Base-by-base conservation (phyloP, 2,329 filamentous ascomycete genomes). In the Fusarium sp. region DNA sequence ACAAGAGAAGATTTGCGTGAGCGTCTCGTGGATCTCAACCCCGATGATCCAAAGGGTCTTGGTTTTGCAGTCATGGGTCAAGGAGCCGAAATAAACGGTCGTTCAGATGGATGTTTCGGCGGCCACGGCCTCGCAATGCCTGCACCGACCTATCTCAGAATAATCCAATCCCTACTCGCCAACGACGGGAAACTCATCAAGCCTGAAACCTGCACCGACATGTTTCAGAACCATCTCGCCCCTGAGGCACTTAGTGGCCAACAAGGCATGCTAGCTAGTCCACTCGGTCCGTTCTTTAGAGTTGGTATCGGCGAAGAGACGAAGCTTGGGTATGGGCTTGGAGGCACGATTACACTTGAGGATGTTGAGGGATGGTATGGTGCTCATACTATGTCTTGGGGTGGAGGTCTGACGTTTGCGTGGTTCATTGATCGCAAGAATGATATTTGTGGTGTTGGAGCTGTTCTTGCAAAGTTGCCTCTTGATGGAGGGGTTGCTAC, bases 401-500 rank as follows among this genome's bases (percentile, higher is more conserved):
- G 83, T 13, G 86, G 86, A 6, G 84, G 85, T 0, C 41, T 83
- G 70, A 86, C 84, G 2, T 71, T 86, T 28, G 55, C 80, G 6
- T 88, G 85, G 86, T 87, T 87, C 26, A 79, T 87, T 59, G 85
- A 87, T 72, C 83, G 84, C 3, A 83, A 83, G 78, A 86, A 85
- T 68, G 81, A 82, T 20, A 66, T 87, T 9, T 86, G 83, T 54
- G 84, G 82, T 20, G 59, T 86, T 5, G 81, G 79, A 3, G 84
- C 84, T 24, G 31, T 84, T 4, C 83, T 85, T 63, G 76, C 82
- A 11, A 44, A 72, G 20, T n/a, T 85, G 30, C 83, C 84, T 3
- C 28, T 83, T 5, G 72, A 77, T 15, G 59, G 14, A 1, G 59
- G 58, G 0, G 28, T 66, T 15, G 66, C 82, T 5, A 45, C 60